Evolutionary conservation across 768 basidiomycete species (phyloP).

Genomic region (Lactarius quietus): DNA sequence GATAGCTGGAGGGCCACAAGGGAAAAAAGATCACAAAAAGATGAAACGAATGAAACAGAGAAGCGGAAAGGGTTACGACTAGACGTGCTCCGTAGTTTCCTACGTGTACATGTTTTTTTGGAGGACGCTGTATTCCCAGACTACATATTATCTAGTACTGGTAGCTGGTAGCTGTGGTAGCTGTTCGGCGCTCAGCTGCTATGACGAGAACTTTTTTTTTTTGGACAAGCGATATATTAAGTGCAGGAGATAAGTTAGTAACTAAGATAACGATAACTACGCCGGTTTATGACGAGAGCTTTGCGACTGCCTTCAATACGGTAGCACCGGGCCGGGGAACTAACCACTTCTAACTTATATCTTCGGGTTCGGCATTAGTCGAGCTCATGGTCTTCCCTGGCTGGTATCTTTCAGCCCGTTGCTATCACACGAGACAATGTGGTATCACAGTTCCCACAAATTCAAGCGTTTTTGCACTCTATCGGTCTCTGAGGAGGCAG

Average conservation of each 20-base stretch:
- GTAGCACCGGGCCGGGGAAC: no score
- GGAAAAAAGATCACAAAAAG: slow-evolving; percentile 87
- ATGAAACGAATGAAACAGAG: slow-evolving; percentile 79
- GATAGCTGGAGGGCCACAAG: slow-evolving; percentile 38
- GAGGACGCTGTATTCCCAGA: background rate
- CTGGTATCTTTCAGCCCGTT: background rate
- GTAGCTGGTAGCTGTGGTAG: no score
- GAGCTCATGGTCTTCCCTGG: background rate
- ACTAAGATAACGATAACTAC: no score
- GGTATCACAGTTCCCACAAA: background rate
- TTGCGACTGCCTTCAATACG: no score
- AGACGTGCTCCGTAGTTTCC: slow-evolving; percentile 4
- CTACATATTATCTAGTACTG: background rate
- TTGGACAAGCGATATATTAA: no score
- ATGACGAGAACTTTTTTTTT: no score
- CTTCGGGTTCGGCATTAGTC: background rate
- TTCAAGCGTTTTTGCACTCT: slow-evolving; percentile 33
- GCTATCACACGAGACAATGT: background rate
- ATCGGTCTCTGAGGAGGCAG: slow-evolving; percentile 42
- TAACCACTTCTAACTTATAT: no score
- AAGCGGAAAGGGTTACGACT: slow-evolving; percentile 92
- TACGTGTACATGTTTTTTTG: background rate
- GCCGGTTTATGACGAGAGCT: no score
- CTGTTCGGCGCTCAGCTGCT: no score
- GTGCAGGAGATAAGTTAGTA: no score